phyloP scores from a whole-genome alignment of 306 rosid genomes.

The Glycyrrhiza uralensis region DNA sequence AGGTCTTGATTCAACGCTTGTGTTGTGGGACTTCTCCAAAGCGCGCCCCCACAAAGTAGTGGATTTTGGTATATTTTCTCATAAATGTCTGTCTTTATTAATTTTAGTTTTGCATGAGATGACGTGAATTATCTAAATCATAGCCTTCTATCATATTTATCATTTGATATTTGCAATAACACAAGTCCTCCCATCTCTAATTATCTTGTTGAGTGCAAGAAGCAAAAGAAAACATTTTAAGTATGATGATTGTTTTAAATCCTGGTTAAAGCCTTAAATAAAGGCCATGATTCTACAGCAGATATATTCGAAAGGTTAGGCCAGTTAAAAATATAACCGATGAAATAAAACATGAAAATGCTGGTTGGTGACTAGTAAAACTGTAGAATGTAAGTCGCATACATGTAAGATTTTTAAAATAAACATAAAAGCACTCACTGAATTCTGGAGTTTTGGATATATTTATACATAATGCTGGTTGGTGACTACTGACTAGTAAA shows the following conservation, averaged over 20 bases:
- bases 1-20: conserved; percentile 86
- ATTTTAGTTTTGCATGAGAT: conserved; percentile 3
- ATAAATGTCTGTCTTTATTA: background rate
- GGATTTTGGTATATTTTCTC: conserved; percentile 59
- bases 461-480: conserved; percentile 1
- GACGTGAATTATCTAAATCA: background rate
- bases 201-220: background rate
- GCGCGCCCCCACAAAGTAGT: conserved; percentile 67
- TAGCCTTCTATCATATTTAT: background rate
- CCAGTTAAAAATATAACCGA: background rate
- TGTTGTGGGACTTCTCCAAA: conserved; percentile 90
- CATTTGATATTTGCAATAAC: background rate
- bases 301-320: background rate
- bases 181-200: background rate
- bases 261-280: conserved; percentile 1
- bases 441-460: conserved; percentile 1
- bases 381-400: background rate
- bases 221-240: background rate
- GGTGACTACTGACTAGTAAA: conserved; percentile 5
- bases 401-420: background rate
- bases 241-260: background rate
- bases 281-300: background rate
- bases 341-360: conserved; percentile 16
- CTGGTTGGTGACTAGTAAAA: conserved; percentile 12
- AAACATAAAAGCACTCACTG: background rate